A percentile compares a stretch with the other conserved stretches of the same genome.
Evolutionary conservation across 225 moss, liverwort and hornwort species (phyloP).

Genomic region (Takakia lepidozioides): DNA sequence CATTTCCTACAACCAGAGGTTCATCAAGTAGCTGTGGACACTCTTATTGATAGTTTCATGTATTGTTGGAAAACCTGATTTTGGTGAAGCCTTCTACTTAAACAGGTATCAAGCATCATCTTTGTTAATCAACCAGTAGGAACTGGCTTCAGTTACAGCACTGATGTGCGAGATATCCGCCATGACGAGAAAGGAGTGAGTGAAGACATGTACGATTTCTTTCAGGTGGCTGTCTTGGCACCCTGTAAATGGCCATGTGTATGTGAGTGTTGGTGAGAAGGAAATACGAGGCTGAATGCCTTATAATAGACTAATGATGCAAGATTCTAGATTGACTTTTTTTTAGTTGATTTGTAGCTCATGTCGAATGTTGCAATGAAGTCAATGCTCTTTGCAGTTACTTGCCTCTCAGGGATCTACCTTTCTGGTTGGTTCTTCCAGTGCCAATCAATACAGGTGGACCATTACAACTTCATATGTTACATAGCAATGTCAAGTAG

Average conservation of each 20-base stretch:
- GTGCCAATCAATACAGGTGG: neutral
- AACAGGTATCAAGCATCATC: conserved; percentile 64
- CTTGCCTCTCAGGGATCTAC: neutral
- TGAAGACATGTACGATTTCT: conserved; percentile 75
- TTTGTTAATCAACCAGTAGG: conserved; percentile 81
- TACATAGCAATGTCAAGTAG: neutral
- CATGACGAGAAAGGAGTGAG: conserved; percentile 69
- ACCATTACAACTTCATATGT: neutral
- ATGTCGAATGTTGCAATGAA: too few species aligned
- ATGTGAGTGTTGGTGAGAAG: too few species aligned
- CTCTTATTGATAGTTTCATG: neutral
- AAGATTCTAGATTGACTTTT: neutral
- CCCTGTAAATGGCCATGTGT: too few species aligned
- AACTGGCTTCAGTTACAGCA: conserved; percentile 73
- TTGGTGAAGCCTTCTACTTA: conserved; percentile 2
- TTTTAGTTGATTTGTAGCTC: neutral
- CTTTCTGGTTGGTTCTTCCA: too few species aligned
- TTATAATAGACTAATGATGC: neutral
- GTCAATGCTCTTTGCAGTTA: too few species aligned
- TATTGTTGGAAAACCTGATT: neutral
- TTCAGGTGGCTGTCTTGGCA: conserved; percentile 45
- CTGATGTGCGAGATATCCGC: conserved; percentile 53
- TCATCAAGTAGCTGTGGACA: too few species aligned
- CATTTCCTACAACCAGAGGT: too few species aligned
- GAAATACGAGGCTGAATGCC: neutral